Percentiles rank a stretch among this genome's conserved stretches.
These are phyloP conservation scores for Peterozyma xylosa DNA, from an alignment of 805 yeast species.

Conservation along the genomic window DNA sequence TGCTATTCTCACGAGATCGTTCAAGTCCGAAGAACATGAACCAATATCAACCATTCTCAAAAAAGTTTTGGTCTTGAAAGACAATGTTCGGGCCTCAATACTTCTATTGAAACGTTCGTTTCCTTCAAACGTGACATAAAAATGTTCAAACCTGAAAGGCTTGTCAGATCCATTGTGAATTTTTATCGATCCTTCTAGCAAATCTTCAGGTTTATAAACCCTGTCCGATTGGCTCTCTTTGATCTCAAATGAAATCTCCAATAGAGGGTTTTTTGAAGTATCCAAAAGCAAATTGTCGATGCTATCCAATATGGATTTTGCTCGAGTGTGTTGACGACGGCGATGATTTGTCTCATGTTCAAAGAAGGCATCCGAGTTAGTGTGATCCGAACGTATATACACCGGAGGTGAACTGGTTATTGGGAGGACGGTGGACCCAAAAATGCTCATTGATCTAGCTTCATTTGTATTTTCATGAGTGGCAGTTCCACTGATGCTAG, in stretches of 20 bases:
- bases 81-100: neutral
- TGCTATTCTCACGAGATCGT: slow-evolving; percentile 13
- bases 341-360: no score
- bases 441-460: no score
- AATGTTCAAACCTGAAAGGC: slow-evolving; percentile 14
- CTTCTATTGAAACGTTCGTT: neutral
- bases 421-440: no score
- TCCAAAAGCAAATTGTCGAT: neutral
- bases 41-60: slow-evolving; percentile 54
- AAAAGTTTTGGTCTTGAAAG: slow-evolving; percentile 37
- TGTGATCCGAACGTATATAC: no score
- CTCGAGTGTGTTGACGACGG: no score
- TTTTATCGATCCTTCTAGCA: neutral
- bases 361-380: no score
- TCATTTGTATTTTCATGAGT: no score
- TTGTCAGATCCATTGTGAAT: neutral
- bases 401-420: no score
- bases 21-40: slow-evolving; percentile 36
- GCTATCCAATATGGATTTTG: neutral
- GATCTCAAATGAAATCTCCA: neutral
- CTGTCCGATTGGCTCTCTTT: neutral
- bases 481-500: no score
- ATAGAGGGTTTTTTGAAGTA: no score
- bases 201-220: neutral
- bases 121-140: slow-evolving; percentile 7